Evolutionary conservation across 345 rosid genomes (phyloP).

Genomic region (Salix exigua): DNA sequence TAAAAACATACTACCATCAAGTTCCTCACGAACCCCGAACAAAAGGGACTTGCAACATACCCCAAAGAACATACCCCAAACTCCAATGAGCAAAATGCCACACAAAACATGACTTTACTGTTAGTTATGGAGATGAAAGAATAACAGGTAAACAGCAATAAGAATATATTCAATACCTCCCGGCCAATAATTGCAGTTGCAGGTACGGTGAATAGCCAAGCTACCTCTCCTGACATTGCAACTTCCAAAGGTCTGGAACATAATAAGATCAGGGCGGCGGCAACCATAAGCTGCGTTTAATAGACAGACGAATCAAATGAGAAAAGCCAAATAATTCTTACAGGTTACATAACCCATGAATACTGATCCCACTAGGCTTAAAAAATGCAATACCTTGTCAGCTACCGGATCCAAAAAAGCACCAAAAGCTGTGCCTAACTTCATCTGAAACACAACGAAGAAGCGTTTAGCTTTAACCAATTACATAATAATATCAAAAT

Average conservation of each 20-base stretch:
- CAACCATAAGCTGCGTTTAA: slow-evolving; percentile 88
- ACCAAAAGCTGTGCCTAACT: slow-evolving; percentile 80
- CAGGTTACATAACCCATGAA: background rate
- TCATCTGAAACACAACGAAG: slow-evolving; percentile 56
- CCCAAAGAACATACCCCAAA: background rate
- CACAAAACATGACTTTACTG: background rate
- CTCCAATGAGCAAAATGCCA: background rate
- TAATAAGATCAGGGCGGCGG: slow-evolving; percentile 82
- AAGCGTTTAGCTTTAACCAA: background rate
- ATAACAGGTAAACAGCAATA: background rate
- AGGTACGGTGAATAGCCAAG: slow-evolving; percentile 87
- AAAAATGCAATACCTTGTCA: slow-evolving; percentile 57
- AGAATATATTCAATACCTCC: slow-evolving; percentile 56
- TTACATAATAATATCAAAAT: background rate
- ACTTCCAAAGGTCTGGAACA: slow-evolving; percentile 72
- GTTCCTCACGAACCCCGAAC: background rate
- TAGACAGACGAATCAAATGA: slow-evolving; percentile 10
- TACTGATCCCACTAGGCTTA: background rate
- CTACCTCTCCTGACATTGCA: slow-evolving; percentile 49
- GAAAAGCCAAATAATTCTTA: background rate
- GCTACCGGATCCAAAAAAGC: slow-evolving; percentile 99
- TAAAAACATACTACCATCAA: background rate
- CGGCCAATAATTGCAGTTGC: slow-evolving; percentile 88
- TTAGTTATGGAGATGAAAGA: background rate
- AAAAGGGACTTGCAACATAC: background rate